Percentiles rank a stretch among this genome's conserved stretches.
Evolutionary conservation across 345 rosid genomes (phyloP).

Genomic region (Brassica carinata): DNA sequence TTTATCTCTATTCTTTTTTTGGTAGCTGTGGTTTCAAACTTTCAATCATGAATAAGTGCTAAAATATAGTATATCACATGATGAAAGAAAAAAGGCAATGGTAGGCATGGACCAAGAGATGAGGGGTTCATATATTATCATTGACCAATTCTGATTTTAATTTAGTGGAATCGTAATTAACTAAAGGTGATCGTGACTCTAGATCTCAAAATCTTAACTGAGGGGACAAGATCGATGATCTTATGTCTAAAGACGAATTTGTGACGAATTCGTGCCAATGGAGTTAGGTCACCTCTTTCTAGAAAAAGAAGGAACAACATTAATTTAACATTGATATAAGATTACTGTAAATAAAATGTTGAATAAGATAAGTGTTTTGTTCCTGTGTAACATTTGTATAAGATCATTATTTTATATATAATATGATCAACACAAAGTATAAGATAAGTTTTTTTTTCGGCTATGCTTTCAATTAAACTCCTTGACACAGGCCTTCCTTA

Average conservation of each 20-base stretch:
- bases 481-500: background rate
- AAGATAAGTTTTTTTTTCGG: background rate
- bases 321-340: background rate
- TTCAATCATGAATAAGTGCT: conserved; percentile 25
- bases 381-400: background rate
- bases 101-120: conserved; percentile 40
- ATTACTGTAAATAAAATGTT: background rate
- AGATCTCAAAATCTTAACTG: conserved; percentile 35
- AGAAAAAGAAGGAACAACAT: conserved; percentile 7
- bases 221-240: conserved; percentile 41
- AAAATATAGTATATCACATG: background rate
- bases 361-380: background rate
- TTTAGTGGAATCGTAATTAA: conserved; percentile 34
- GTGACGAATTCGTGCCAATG: conserved; percentile 34
- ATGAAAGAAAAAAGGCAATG: conserved; percentile 5
- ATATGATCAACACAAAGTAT: background rate
- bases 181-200: conserved; percentile 37
- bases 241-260: conserved; percentile 34
- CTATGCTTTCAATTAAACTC: background rate
- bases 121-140: conserved; percentile 33
- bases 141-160: conserved; percentile 28
- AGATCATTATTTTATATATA: background rate
- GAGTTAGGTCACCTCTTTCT: conserved; percentile 40
- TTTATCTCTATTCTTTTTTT: background rate
- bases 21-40: background rate